Evolutionary conservation across 2,329 filamentous ascomycete genomes (phyloP).

Genomic region (Trichoderma hamatum): DNA sequence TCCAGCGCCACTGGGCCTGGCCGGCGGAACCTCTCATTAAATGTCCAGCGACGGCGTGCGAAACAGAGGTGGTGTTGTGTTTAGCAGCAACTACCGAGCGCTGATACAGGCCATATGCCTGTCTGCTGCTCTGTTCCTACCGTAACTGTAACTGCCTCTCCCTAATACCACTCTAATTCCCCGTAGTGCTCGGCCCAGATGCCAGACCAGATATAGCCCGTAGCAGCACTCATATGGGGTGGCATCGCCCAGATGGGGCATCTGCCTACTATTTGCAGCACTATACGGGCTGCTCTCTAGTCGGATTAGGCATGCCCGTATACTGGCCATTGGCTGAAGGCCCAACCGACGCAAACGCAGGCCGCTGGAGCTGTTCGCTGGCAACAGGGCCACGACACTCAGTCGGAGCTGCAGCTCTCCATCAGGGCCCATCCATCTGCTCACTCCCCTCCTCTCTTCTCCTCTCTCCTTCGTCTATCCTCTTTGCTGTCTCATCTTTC

Average conservation of each 20-base stretch:
- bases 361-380: constrained; percentile 22
- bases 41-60: neutral
- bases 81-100: neutral
- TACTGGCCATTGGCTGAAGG: neutral
- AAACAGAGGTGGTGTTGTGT: neutral
- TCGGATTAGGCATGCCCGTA: neutral
- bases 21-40: constrained; percentile 14
- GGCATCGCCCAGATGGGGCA: neutral
- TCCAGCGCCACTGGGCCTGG: constrained; percentile 10
- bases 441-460: constrained; percentile 20
- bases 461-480: neutral
- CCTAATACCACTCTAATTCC: neutral
- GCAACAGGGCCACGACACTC: constrained; percentile 23
- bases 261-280: neutral
- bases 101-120: neutral
- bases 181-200: neutral
- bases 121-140: neutral
- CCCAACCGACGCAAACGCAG: constrained; percentile 19
- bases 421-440: constrained; percentile 10
- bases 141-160: neutral
- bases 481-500: constrained; percentile 10
- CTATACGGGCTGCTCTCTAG: neutral
- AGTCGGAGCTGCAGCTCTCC: constrained; percentile 8
- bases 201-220: neutral
- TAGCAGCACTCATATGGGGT: neutral